Percentiles rank a stretch among this genome's conserved stretches.
These are phyloP conservation scores for Populus alba DNA, from an alignment of 345 rosid genomes.

Conservation along the genomic window DNA sequence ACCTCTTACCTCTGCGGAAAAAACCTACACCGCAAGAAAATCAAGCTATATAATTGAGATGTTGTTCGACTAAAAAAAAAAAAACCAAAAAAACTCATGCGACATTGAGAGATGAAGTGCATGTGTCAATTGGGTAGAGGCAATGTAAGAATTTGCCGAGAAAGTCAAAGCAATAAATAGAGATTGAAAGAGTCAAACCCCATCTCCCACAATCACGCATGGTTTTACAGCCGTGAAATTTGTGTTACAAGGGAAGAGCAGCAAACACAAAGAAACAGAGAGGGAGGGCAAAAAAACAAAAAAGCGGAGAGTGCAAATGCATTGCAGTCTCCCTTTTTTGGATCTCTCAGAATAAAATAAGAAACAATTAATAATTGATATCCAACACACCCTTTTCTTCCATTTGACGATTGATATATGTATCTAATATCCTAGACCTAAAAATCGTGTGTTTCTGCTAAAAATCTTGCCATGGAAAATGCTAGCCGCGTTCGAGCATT, in stretches of 20 bases:
- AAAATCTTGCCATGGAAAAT: constrained; percentile 12
- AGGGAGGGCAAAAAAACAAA: background rate
- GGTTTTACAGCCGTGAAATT: background rate
- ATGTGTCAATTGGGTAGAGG: too few species aligned
- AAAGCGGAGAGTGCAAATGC: background rate
- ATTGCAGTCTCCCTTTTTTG: constrained; percentile 1
- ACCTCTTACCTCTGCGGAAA: too few species aligned
- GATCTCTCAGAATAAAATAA: background rate
- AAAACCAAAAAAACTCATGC: too few species aligned
- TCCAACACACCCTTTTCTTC: too few species aligned
- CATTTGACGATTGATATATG: background rate
- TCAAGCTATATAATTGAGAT: too few species aligned
- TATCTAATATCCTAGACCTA: background rate
- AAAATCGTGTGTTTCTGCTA: background rate
- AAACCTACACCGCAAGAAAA: too few species aligned
- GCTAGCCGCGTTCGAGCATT: constrained; percentile 34
- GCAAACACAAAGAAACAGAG: background rate
- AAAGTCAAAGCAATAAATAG: background rate
- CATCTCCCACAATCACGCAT: constrained; percentile 15
- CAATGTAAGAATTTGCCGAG: background rate
- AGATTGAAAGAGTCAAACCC: constrained; percentile 20
- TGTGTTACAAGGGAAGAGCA: background rate
- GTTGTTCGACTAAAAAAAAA: too few species aligned
- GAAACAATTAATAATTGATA: background rate
- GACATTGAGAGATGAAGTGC: too few species aligned